Base-by-base conservation (phyloP, 1,139 yeast genomes). In the Pneumocystis sp. region DNA sequence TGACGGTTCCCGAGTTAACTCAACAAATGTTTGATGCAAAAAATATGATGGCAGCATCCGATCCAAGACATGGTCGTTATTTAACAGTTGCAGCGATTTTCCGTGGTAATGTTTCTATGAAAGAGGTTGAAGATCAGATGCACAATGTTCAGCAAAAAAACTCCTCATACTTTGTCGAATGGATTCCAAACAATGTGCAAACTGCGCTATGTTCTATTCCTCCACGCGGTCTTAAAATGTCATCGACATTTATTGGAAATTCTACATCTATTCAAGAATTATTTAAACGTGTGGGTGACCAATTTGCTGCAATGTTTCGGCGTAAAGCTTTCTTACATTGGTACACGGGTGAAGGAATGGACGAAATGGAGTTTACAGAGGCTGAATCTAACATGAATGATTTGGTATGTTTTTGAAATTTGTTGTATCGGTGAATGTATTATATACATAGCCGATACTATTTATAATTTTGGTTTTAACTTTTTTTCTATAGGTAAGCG, bases 131-230 rank as follows among this genome's bases (percentile, higher is more conserved):
- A 66, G 81, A 79, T 70, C 74, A 74, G 63, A 76, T 77, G 71
- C 68, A 71, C 62, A 72, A 73, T 60, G 76, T 76, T 63, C 73
- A 74, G 68, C 70, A 70, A 64, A 75, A 78, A 72, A 76, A 78
- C 71, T 70, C 76, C 40, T 72, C 75, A 35, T 75, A 77, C 72
- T 76, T 70, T 74, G 97, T 90, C 67, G 96, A 90, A 77, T 90
- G 96, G 96, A 90, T 90, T 78, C 96, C 97, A 74, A 89, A 89
- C 78, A 90, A 90, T 75, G 96, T 90, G 70, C 96, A 90, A 80
- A 87, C 70, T 15, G 72, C 81, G 6, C 77, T 78, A 29, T 79
- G 81, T 71, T 74, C 75, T 67, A 73, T 76, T 45, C 79, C 81
- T 19, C 80, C 81, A 62, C 73, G 73, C 71, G 78, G 76, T 56